phyloP scores from a whole-genome alignment of 164 flowering plant genomes.

The Pachysandra terminalis region DNA sequence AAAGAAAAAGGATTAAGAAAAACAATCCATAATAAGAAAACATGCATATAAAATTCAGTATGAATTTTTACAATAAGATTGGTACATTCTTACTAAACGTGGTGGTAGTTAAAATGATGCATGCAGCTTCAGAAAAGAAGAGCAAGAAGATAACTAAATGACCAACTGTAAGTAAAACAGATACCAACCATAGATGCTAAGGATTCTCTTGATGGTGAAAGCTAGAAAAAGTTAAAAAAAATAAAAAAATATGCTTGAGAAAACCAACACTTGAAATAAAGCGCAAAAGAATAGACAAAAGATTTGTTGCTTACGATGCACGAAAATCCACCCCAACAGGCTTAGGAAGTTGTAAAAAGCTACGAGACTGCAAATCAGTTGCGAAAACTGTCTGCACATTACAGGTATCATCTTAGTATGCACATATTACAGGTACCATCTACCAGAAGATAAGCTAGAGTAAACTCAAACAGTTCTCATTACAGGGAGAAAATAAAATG shows the following conservation, averaged over 20 bases:
- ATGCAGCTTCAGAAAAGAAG: too few species aligned
- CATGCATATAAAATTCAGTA: too few species aligned
- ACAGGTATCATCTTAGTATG: conserved; percentile 5
- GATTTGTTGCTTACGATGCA: conserved; percentile 84
- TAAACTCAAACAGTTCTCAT: neutral
- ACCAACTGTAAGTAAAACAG: too few species aligned
- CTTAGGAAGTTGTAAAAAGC: conserved; percentile 83
- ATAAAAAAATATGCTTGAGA: neutral
- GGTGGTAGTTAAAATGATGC: too few species aligned
- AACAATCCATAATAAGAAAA: too few species aligned
- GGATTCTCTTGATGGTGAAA: too few species aligned
- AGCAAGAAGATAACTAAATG: too few species aligned
- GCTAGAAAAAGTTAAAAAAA: neutral
- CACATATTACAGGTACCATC: neutral
- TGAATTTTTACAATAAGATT: too few species aligned
- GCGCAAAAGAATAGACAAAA: neutral
- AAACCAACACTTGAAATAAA: neutral
- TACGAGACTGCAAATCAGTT: conserved; percentile 86
- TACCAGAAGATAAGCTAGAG: neutral
- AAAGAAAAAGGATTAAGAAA: too few species aligned
- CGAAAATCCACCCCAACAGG: conserved; percentile 95
- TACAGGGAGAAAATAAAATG: neutral
- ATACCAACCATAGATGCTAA: too few species aligned
- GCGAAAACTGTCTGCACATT: conserved; percentile 80
- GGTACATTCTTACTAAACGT: too few species aligned